These are phyloP conservation scores for Fusarium temperatum DNA, from an alignment of 2,329 filamentous ascomycete genomes.

Conservation along the genomic window DNA sequence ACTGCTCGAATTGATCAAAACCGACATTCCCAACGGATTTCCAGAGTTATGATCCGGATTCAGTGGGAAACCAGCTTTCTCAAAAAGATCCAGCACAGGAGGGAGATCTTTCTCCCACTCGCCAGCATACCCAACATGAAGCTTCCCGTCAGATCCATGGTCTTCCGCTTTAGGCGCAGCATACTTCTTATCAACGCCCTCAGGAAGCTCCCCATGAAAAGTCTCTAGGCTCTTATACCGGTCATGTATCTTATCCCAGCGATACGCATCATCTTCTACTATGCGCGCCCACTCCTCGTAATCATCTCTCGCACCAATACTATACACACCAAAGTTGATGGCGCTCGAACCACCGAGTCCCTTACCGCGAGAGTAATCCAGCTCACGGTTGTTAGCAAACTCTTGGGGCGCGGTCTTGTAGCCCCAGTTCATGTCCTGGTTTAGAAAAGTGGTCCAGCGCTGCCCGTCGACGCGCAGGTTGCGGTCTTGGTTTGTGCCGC, in stretches of 20 bases:
- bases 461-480: slow-evolving; percentile 61
- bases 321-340: slow-evolving; percentile 65
- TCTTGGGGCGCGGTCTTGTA: slow-evolving; percentile 60
- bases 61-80: slow-evolving; percentile 56
- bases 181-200: slow-evolving; percentile 55
- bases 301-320: slow-evolving; percentile 65
- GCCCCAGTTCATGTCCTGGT: slow-evolving; percentile 60
- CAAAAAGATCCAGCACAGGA: slow-evolving; percentile 56
- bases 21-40: slow-evolving; percentile 64
- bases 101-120: slow-evolving; percentile 60
- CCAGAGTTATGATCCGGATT: slow-evolving; percentile 68
- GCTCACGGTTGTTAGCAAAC: slow-evolving; percentile 52
- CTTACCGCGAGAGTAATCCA: slow-evolving; percentile 61
- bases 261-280: slow-evolving; percentile 64
- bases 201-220: slow-evolving; percentile 55
- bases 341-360: slow-evolving; percentile 62
- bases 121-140: slow-evolving; percentile 58
- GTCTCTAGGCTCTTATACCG: slow-evolving; percentile 64
- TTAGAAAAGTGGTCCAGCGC: slow-evolving; percentile 62
- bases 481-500: slow-evolving; percentile 57
- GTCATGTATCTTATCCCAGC: slow-evolving; percentile 62
- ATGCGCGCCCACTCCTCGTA: slow-evolving; percentile 68
- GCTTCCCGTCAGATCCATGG: slow-evolving; percentile 59
- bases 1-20: slow-evolving; percentile 59
- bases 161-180: slow-evolving; percentile 53